phyloP scores from a whole-genome alignment of 306 rosid genomes.

The Glycine soja region DNA sequence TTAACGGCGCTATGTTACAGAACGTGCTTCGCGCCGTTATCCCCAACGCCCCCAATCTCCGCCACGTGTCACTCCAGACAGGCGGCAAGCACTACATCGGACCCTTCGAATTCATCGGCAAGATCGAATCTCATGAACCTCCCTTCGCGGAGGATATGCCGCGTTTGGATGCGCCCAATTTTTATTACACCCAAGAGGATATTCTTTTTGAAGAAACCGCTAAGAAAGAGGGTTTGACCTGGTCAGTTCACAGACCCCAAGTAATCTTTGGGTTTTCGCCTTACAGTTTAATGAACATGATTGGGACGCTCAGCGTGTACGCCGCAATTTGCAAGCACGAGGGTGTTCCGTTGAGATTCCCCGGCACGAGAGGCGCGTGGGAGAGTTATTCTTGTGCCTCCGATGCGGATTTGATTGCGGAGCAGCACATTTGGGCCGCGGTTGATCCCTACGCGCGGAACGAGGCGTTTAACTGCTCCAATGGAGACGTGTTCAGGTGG shows the following conservation, averaged over 20 bases:
- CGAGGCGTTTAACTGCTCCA: constrained; percentile 68
- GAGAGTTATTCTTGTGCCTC: constrained; percentile 55
- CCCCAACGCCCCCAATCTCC: constrained; percentile 70
- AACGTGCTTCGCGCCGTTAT: constrained; percentile 63
- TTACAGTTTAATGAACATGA: constrained; percentile 66
- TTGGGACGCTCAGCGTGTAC: constrained; percentile 63
- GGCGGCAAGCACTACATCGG: constrained; percentile 73
- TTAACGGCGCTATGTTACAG: constrained; percentile 66
- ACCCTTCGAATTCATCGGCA: constrained; percentile 41
- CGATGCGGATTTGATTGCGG: constrained; percentile 80
- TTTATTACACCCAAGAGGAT: constrained; percentile 68
- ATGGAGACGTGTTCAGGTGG: constrained; percentile 76
- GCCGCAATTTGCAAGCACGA: constrained; percentile 81
- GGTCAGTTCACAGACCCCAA: constrained; percentile 71
- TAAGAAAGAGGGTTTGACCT: constrained; percentile 61
- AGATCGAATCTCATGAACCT: constrained; percentile 50
- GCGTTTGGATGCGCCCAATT: constrained; percentile 62
- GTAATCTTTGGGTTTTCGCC: constrained; percentile 75
- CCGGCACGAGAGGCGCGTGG: constrained; percentile 64
- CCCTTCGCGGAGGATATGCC: constrained; percentile 80
- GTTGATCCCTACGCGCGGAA: constrained; percentile 74
- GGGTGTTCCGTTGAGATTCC: constrained; percentile 63
- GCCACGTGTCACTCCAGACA: constrained; percentile 76
- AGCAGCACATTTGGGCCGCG: constrained; percentile 84
- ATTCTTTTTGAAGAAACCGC: constrained; percentile 57